Conservation (phyloP, 2,329 filamentous ascomycete species). For the Penicillium sp. region DNA sequence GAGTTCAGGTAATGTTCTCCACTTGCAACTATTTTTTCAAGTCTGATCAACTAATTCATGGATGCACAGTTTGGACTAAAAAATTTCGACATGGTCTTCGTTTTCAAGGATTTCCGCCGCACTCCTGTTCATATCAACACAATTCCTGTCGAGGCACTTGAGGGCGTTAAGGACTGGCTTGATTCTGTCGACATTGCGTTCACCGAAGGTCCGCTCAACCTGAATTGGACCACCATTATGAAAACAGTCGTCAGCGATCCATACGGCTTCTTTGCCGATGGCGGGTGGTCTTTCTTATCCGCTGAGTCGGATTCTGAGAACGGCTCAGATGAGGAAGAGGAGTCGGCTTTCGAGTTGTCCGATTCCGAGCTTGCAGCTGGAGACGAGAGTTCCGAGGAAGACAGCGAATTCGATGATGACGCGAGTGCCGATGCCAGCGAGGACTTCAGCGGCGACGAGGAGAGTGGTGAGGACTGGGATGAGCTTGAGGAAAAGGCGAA, state of each 20-base stretch:
- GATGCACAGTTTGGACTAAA: slow-evolving; percentile 78
- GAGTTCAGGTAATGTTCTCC: slow-evolving; percentile 61
- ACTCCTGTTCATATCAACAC: slow-evolving; percentile 93
- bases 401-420: slow-evolving; percentile 90
- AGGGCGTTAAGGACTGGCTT: slow-evolving; percentile 96
- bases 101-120: slow-evolving; percentile 96
- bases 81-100: slow-evolving; percentile 97
- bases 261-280: slow-evolving; percentile 91
- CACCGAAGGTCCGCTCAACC: slow-evolving; percentile 89
- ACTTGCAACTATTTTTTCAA: not conserved
- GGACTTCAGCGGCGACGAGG: slow-evolving; percentile 60
- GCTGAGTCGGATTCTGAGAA: slow-evolving; percentile 85
- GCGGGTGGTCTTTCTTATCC: slow-evolving; percentile 90
- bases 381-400: slow-evolving; percentile 81
- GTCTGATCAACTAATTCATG: slow-evolving; percentile 24
- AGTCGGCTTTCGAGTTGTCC: slow-evolving; percentile 86
- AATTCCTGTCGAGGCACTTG: slow-evolving; percentile 90
- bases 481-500: slow-evolving; percentile 84
- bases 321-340: slow-evolving; percentile 73
- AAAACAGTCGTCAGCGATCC: slow-evolving; percentile 95
- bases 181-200: slow-evolving; percentile 94
- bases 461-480: slow-evolving; percentile 89
- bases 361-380: slow-evolving; percentile 72
- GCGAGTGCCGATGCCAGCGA: slow-evolving; percentile 73
- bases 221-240: slow-evolving; percentile 99